phyloP scores from a whole-genome alignment of 495 filamentous ascomycete species.

The Talaromyces stipitatus region DNA sequence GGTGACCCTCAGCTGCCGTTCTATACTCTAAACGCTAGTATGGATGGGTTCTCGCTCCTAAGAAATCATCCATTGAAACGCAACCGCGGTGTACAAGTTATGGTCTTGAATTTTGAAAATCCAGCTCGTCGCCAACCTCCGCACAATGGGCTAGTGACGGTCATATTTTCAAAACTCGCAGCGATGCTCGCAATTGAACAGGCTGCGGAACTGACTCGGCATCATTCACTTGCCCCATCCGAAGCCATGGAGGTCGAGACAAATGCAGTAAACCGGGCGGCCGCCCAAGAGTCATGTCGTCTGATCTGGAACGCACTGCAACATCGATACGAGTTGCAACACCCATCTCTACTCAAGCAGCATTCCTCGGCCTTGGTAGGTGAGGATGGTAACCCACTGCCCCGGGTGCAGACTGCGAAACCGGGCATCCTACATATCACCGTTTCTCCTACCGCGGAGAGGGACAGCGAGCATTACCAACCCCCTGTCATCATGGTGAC shows the following conservation, averaged over 20 bases:
- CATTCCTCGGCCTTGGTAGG: slow-evolving; percentile 43
- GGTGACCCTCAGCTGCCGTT: slow-evolving; percentile 34
- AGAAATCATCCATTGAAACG: slow-evolving; percentile 28
- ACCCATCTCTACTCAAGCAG: slow-evolving; percentile 57
- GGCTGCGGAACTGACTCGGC: slow-evolving; percentile 36
- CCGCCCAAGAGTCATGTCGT: slow-evolving; percentile 63
- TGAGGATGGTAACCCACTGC: slow-evolving; percentile 52
- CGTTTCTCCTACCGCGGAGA: slow-evolving; percentile 26
- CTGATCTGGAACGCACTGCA: slow-evolving; percentile 61
- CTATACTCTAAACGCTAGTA: slow-evolving; percentile 37
- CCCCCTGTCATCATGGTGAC: slow-evolving; percentile 37
- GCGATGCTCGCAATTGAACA: slow-evolving; percentile 63
- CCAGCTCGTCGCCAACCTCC: slow-evolving; percentile 47
- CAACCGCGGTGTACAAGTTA: slow-evolving; percentile 37
- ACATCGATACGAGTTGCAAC: slow-evolving; percentile 60
- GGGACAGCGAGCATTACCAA: slow-evolving; percentile 14
- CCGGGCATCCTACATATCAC: slow-evolving; percentile 31
- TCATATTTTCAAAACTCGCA: slow-evolving; percentile 64
- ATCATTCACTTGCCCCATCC: slow-evolving; percentile 31
- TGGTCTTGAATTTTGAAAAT: slow-evolving; percentile 54
- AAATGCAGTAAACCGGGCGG: slow-evolving; percentile 52
- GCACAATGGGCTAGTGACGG: slow-evolving; percentile 62
- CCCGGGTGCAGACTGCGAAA: slow-evolving; percentile 39
- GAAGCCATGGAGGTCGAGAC: slow-evolving; percentile 44
- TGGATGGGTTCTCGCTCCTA: slow-evolving; percentile 31